These are phyloP conservation scores for Teunomyces gatunensis DNA, from an alignment of 805 yeast genomes.

Conservation along the genomic window DNA sequence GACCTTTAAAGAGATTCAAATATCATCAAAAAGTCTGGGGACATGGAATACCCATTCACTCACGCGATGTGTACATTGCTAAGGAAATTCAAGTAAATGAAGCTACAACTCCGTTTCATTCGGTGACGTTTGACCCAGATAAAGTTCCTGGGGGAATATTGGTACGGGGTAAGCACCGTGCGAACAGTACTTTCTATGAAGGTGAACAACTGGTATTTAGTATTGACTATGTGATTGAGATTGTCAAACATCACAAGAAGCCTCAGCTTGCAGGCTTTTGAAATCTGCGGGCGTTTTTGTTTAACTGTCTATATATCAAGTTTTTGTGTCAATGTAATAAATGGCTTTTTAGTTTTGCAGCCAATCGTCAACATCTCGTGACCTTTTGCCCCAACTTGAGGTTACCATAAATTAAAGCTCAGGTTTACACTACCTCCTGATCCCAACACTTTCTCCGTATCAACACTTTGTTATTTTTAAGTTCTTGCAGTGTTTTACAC, in stretches of 20 bases:
- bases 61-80: conserved; percentile 17
- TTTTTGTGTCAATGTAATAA: too few relatives aligned
- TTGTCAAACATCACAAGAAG: conserved; percentile 16
- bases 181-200: conserved; percentile 19
- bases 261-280: conserved; percentile 12
- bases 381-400: background rate
- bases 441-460: background rate
- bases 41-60: conserved; percentile 23
- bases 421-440: background rate
- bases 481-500: background rate
- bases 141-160: conserved; percentile 29
- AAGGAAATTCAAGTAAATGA: conserved; percentile 15
- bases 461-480: background rate
- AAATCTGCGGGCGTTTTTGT: background rate
- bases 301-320: background rate
- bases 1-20: conserved; percentile 18
- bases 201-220: conserved; percentile 15
- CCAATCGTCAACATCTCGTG: conserved; percentile 3
- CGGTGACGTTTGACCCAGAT: conserved; percentile 23
- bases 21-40: conserved; percentile 29
- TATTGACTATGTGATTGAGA: conserved; percentile 18
- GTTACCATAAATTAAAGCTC: background rate
- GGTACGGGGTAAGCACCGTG: conserved; percentile 26
- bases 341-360: background rate
- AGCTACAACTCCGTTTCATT: conserved; percentile 15